Conservation (phyloP, 331 rosid genomes). For the Quercus lobata region DNA sequence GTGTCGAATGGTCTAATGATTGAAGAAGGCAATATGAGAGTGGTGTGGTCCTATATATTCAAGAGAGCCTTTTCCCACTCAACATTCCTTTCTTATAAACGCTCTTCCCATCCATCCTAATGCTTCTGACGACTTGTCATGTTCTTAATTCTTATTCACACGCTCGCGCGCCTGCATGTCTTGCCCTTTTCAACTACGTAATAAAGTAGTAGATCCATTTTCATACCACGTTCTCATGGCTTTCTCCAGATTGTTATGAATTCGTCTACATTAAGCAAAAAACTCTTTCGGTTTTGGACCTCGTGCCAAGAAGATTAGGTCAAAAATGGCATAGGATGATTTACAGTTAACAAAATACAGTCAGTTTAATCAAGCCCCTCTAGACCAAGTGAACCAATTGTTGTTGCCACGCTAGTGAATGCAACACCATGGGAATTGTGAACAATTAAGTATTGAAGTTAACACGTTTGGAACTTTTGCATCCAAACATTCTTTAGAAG, state of each 20-base stretch:
- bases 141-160: slow-evolving; percentile 48
- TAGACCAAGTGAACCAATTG: no score
- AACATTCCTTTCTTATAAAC: slow-evolving; percentile 22
- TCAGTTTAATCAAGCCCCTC: no score
- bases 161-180: slow-evolving; percentile 67
- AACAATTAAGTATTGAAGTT: no score
- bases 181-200: slow-evolving; percentile 69
- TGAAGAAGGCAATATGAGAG: slow-evolving; percentile 53
- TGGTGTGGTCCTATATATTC: slow-evolving; percentile 33
- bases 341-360: background rate
- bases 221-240: slow-evolving; percentile 9
- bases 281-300: background rate
- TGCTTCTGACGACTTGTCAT: slow-evolving; percentile 51
- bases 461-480: no score
- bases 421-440: no score
- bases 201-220: slow-evolving; percentile 30
- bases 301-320: background rate
- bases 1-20: slow-evolving; percentile 40
- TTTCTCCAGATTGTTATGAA: background rate
- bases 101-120: slow-evolving; percentile 1
- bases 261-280: background rate
- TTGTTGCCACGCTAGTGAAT: no score
- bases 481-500: no score
- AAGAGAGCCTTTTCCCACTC: slow-evolving; percentile 28
- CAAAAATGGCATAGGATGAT: background rate